Percentiles rank a stretch among this genome's conserved stretches.
phyloP scores from a whole-genome alignment of 2,329 filamentous ascomycete genomes.

The Aspergillus thermomutatus region DNA sequence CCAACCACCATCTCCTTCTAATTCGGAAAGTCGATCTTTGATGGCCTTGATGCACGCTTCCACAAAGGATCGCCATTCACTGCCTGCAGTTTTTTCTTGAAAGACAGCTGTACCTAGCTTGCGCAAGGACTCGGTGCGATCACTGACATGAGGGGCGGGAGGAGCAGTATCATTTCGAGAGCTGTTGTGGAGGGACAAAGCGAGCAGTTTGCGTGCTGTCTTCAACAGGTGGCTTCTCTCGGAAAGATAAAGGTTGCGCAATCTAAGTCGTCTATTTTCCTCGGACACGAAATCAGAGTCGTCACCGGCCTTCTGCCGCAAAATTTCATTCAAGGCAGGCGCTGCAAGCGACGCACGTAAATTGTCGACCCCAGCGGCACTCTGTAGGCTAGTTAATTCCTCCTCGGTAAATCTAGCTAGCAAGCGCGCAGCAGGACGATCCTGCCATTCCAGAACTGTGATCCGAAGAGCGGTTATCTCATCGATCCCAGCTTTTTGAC shows the following conservation, averaged over 20 bases:
- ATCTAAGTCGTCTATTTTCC: conserved; percentile 61
- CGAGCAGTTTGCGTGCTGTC: conserved; percentile 52
- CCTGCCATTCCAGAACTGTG: conserved; percentile 79
- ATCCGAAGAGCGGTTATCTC: conserved; percentile 78
- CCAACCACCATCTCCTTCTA: conserved; percentile 44
- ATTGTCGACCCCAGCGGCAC: conserved; percentile 66
- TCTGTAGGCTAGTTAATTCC: conserved; percentile 71
- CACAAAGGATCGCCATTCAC: conserved; percentile 25
- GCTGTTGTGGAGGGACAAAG: conserved; percentile 27
- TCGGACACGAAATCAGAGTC: conserved; percentile 57
- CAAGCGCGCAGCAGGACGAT: conserved; percentile 69
- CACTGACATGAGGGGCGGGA: conserved; percentile 6
- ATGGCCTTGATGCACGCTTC: conserved; percentile 35
- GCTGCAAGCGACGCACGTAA: conserved; percentile 55
- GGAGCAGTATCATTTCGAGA: conserved; percentile 12
- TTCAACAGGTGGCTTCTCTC: conserved; percentile 69
- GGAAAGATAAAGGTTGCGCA: conserved; percentile 67
- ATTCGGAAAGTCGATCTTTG: conserved; percentile 28
- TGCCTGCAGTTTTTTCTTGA: conserved; percentile 22
- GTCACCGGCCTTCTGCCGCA: conserved; percentile 28
- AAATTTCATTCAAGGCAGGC: conserved; percentile 31
- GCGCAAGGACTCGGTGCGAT: conserved; percentile 19
- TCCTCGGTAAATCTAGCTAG: conserved; percentile 70
- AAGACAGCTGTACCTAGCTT: conserved; percentile 31
- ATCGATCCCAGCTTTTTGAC: conserved; percentile 71